Evolutionary conservation across 2,329 filamentous ascomycete genomes (phyloP).

Genomic region (Claviceps sp.): DNA sequence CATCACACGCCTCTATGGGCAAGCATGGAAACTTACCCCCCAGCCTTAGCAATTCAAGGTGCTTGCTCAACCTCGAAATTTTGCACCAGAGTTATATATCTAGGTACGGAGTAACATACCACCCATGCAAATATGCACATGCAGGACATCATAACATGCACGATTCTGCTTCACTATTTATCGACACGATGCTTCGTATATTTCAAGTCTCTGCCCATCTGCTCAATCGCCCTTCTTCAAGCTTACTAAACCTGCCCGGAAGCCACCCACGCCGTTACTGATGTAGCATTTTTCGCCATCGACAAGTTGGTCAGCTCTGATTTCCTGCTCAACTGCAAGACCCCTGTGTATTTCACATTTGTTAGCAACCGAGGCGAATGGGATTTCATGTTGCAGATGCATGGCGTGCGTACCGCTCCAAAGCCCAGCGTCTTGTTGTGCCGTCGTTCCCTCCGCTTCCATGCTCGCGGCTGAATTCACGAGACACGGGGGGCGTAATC

Average conservation of each 20-base stretch:
- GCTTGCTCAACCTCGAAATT: no score
- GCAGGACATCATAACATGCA: no score
- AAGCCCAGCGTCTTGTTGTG: constrained; percentile 71
- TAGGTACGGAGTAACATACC: no score
- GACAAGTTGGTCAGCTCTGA: constrained; percentile 45
- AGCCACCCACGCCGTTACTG: constrained; percentile 78
- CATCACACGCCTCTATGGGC: no score
- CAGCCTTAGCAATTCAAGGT: no score
- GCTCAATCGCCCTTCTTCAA: constrained; percentile 9
- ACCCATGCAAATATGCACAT: no score
- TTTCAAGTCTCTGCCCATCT: not conserved
- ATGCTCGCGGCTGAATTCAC: constrained; percentile 18
- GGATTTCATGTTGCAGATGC: not conserved
- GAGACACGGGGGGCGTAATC: constrained; percentile 63
- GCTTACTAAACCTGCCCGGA: constrained; percentile 38
- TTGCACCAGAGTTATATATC: no score
- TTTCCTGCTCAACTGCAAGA: constrained; percentile 51
- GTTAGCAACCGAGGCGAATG: not conserved
- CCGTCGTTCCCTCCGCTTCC: constrained; percentile 70
- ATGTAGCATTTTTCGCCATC: constrained; percentile 75
- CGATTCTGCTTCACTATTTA: no score
- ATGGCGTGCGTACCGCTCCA: constrained; percentile 41
- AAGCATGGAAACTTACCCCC: no score
- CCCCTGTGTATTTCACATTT: constrained; percentile 19
- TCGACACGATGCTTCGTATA: not conserved